Conservation (phyloP, 2,329 filamentous ascomycete species). For the Aureobasidium pullulans region DNA sequence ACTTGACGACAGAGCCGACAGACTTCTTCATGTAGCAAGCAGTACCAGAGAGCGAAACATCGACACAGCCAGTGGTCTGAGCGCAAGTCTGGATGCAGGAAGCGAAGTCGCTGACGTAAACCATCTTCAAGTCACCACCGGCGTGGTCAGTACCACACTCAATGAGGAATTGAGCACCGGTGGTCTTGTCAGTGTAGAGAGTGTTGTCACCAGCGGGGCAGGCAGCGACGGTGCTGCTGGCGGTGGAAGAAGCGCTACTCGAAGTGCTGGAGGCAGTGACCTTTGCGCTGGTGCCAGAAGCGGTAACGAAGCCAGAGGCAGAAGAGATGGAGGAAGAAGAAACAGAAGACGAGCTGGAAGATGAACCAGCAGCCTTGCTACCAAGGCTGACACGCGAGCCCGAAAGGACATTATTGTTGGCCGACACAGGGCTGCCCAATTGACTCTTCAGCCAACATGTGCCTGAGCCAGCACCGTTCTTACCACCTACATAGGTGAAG, state of each 20-base stretch:
- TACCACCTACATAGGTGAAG: slow-evolving; percentile 17
- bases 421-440: neutral
- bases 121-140: slow-evolving; percentile 23
- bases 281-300: slow-evolving; percentile 5
- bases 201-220: slow-evolving; percentile 20
- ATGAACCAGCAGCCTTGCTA: neutral
- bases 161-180: slow-evolving; percentile 20
- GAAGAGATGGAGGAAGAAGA: neutral
- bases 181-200: slow-evolving; percentile 17
- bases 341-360: neutral
- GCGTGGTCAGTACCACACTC: slow-evolving; percentile 27
- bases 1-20: slow-evolving; percentile 18
- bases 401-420: slow-evolving; percentile 7
- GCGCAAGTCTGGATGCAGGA: slow-evolving; percentile 27
- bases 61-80: slow-evolving; percentile 24
- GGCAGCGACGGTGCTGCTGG: slow-evolving; percentile 15
- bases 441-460: slow-evolving; percentile 18
- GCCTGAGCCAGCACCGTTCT: slow-evolving; percentile 12
- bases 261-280: slow-evolving; percentile 3
- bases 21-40: slow-evolving; percentile 28
- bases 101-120: slow-evolving; percentile 20
- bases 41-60: slow-evolving; percentile 25
- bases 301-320: slow-evolving; percentile 13
- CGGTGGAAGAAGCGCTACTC: slow-evolving; percentile 7
- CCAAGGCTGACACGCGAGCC: slow-evolving; percentile 8